Evolutionary conservation across 1,284 basidiomycete species (phyloP), one percentile per base, ranked within the genome.

Genomic region (Apiotrichum sp.): DNA sequence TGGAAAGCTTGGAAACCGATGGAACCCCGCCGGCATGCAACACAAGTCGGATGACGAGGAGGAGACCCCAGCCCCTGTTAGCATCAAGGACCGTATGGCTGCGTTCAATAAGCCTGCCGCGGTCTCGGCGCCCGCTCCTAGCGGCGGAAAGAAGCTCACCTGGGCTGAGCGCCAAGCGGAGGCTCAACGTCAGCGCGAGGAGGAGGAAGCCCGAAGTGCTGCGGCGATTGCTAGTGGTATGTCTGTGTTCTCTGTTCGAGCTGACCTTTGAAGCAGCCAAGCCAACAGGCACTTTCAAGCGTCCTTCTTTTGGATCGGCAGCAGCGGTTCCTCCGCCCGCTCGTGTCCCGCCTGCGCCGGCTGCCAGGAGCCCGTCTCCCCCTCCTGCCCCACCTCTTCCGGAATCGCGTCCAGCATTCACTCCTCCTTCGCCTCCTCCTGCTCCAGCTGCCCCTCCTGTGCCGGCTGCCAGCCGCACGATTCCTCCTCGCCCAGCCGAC

Each of bases 91-190:
- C 40, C 62, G 71, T 45, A 73, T 71, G 62, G 63, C 73, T 3
- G 72, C 67, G 5, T 74, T 73, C 62, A 53, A 61, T 13, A 52
- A 59, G 13, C 43, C 57, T 3, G 50, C 46, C 5, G 46, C 64
- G 1, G 40, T 62, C 2, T 36, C 40, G 6, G 58, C 51, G 1
- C 62, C 65, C 35, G 59, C 60, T 45, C 64, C 66, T 8, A 62
- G 55, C 50, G 46, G 52, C 8, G 43, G 50, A 13, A 88, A 88
- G 79, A 92, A 91, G 72, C 75, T 93, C 54, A 93, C 90, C 0
- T 95, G 92, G 92, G 86, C 83, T 59, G 88, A 95, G 72, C 80
- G 92, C 40, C 91, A 95, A 71, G 90, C 88, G 0, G 77, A 86
- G 35, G 86, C 89, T 3, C 93, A 92, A 80, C 86, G 86, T 68